Evolutionary conservation across 805 yeast species (phyloP).

Genomic region (Kodamaea kakaduensis): DNA sequence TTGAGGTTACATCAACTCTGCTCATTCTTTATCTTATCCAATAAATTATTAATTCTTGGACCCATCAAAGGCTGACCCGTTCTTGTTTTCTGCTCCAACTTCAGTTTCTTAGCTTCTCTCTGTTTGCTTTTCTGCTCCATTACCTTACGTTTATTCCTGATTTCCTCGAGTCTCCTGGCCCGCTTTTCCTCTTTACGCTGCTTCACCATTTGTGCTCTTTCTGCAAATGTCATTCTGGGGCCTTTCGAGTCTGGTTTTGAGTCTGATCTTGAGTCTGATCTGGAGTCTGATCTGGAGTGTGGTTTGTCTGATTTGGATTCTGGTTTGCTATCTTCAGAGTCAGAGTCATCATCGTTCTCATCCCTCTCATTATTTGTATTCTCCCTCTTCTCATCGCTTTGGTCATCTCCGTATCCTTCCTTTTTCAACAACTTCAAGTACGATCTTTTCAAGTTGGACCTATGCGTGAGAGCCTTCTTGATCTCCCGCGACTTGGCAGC

Average conservation of each 20-base stretch:
- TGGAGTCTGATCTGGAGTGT: too few species aligned
- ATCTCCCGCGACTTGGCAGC: conserved; percentile 58
- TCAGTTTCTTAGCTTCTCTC: conserved; percentile 41
- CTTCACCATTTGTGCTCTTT: conserved; percentile 42
- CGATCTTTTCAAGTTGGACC: conserved; percentile 75
- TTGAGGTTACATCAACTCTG: not conserved
- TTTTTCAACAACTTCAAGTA: conserved; percentile 75
- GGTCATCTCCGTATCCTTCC: conserved; percentile 49
- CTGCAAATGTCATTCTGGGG: conserved; percentile 41
- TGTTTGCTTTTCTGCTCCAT: conserved; percentile 37
- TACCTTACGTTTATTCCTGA: conserved; percentile 34
- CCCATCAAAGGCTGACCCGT: conserved; percentile 90
- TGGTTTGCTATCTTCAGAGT: conserved; percentile 12
- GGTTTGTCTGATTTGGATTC: conserved; percentile 18
- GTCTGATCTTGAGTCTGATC: too few species aligned
- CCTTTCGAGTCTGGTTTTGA: too few species aligned
- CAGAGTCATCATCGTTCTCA: conserved; percentile 11
- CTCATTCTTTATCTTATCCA: conserved; percentile 69
- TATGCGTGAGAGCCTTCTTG: conserved; percentile 68
- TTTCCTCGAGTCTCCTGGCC: conserved; percentile 34
- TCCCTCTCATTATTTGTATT: conserved; percentile 9
- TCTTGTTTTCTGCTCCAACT: conserved; percentile 49
- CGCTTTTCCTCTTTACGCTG: conserved; percentile 44
- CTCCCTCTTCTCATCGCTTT: conserved; percentile 3
- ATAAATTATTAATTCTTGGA: conserved; percentile 72